Percentiles rank a stretch among this genome's conserved stretches.
These are phyloP conservation scores for Plantago rigida DNA, from an alignment of 305 asterid species.

Conservation along the genomic window DNA sequence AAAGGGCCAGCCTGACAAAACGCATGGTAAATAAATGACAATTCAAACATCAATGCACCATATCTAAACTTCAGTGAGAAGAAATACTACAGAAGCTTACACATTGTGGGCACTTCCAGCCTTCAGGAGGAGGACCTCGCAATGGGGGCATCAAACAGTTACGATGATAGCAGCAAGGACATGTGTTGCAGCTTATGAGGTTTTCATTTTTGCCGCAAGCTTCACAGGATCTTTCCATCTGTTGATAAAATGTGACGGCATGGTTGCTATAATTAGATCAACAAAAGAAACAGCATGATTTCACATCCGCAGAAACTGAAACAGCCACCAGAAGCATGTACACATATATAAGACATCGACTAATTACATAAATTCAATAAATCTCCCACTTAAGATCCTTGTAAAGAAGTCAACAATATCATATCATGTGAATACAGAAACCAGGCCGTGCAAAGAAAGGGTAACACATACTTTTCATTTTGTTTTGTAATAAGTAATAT, in stretches of 20 bases:
- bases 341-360: too few relatives aligned
- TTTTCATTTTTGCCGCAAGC: conserved; percentile 58
- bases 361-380: too few relatives aligned
- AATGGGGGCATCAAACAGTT: conserved; percentile 66
- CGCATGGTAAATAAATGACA: neutral
- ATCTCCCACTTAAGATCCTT: too few relatives aligned
- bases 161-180: conserved; percentile 71
- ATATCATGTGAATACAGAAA: too few relatives aligned
- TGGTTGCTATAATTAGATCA: neutral
- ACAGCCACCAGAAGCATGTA: too few relatives aligned
- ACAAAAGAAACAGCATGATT: neutral
- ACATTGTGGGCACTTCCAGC: conserved; percentile 95
- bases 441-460: too few relatives aligned
- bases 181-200: conserved; percentile 73
- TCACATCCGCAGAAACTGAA: neutral
- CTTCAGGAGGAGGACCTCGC: conserved; percentile 56
- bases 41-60: conserved; percentile 13
- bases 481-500: too few relatives aligned
- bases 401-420: too few relatives aligned
- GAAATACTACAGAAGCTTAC: conserved; percentile 39
- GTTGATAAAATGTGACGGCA: conserved; percentile 19
- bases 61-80: conserved; percentile 20
- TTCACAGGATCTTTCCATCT: conserved; percentile 79
- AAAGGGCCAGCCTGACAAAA: conserved; percentile 69
- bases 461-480: too few relatives aligned